These are phyloP conservation scores for Ganoderma multipileum DNA, from an alignment of 1,284 basidiomycete genomes.

Conservation along the genomic window DNA sequence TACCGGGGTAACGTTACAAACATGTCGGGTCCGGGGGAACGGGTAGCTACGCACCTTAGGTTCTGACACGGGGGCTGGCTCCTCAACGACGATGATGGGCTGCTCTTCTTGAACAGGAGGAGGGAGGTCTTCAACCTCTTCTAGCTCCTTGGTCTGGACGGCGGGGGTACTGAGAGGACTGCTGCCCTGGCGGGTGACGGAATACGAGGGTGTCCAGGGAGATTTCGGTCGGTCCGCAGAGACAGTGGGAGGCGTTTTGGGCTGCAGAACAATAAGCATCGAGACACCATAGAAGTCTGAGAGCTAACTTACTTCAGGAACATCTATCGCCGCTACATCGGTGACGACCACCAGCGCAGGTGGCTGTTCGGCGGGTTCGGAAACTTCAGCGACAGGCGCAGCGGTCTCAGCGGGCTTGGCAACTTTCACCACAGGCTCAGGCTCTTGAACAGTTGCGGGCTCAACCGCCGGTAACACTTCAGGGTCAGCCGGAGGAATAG, in stretches of 20 bases:
- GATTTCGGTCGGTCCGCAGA: slow-evolving; percentile 30
- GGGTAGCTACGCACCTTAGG: not conserved
- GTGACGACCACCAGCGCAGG: slow-evolving; percentile 27
- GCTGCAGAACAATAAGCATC: slow-evolving; percentile 13
- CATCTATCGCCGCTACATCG: slow-evolving; percentile 15
- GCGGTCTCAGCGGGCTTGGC: not conserved
- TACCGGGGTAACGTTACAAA: not conserved
- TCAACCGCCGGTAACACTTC: slow-evolving; percentile 10
- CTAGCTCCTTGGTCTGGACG: slow-evolving; percentile 18
- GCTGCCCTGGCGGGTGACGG: slow-evolving; percentile 35
- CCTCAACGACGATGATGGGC: slow-evolving; percentile 24
- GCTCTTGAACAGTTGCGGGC: slow-evolving; percentile 8
- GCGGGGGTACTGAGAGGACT: slow-evolving; percentile 27
- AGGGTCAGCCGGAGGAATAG: not conserved
- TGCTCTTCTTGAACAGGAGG: slow-evolving; percentile 13
- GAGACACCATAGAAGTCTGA: not conserved
- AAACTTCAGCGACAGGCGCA: slow-evolving; percentile 14
- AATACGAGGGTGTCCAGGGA: slow-evolving; percentile 37
- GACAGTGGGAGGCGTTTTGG: slow-evolving; percentile 19
- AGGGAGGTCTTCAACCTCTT: slow-evolving; percentile 21
- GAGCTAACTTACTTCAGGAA: slow-evolving; percentile 12
- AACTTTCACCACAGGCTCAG: not conserved
- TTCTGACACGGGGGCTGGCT: slow-evolving; percentile 7
- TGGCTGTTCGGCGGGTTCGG: slow-evolving; percentile 9
- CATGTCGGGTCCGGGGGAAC: not conserved